Percentiles rank a stretch among this genome's conserved stretches.
phyloP scores from a whole-genome alignment of 306 rosid species.

The Fagus sylvatica region DNA sequence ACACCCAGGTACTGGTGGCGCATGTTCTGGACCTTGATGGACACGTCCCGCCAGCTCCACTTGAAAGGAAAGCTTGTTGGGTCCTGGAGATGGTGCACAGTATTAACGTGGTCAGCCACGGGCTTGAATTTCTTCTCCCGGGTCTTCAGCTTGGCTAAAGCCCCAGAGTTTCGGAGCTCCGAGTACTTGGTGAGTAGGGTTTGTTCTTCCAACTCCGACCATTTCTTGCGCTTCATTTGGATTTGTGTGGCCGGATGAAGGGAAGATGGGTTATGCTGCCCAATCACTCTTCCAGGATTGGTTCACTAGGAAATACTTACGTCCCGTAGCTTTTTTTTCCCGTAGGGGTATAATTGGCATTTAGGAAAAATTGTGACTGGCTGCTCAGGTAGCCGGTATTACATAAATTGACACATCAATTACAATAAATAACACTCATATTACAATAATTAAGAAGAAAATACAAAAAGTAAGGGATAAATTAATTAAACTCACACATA shows the following conservation, averaged over 20 bases:
- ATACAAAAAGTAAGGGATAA: no score
- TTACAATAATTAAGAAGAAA: no score
- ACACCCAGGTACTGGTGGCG: constrained; percentile 94
- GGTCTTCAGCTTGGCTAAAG: constrained; percentile 71
- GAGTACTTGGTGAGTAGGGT: constrained; percentile 73
- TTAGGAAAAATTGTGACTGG: no score
- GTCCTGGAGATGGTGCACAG: constrained; percentile 64
- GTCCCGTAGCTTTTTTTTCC: no score
- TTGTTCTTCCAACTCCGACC: constrained; percentile 90
- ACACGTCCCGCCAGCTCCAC: constrained; percentile 99
- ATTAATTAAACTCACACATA: no score
- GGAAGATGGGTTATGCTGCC: neutral
- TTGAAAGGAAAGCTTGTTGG: constrained; percentile 71
- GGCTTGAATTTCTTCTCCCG: constrained; percentile 98
- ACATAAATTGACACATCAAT: no score
- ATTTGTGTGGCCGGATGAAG: no score
- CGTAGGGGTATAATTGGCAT: no score
- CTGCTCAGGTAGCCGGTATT: no score
- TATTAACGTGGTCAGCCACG: constrained; percentile 84
- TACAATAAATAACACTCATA: no score
- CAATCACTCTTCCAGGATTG: neutral
- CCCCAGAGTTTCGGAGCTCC: constrained; percentile 66
- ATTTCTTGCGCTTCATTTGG: constrained; percentile 90
- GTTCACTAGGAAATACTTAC: no score
- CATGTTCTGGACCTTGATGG: constrained; percentile 97